Conservation (phyloP, 1,284 basidiomycete genomes). For the Moesziomyces sp. region DNA sequence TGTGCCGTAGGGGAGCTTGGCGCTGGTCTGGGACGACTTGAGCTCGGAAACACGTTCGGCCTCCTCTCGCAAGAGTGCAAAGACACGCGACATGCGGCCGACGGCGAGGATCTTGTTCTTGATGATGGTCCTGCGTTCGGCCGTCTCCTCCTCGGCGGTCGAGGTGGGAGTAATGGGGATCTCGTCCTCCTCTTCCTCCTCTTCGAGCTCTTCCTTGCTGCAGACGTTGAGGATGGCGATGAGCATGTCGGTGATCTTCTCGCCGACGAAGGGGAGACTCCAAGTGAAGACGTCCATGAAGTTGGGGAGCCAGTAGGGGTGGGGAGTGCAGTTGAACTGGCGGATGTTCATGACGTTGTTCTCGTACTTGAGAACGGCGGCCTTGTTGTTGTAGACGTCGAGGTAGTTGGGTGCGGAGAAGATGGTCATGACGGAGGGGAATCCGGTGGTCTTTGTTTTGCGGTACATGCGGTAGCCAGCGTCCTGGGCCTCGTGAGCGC, state of each 20-base stretch:
- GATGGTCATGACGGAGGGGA: constrained; percentile 94
- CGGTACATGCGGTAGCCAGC: constrained; percentile 93
- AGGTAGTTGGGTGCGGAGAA: constrained; percentile 94
- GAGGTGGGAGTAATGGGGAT: constrained; percentile 44
- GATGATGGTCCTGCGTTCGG: constrained; percentile 83
- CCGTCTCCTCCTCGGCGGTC: constrained; percentile 71
- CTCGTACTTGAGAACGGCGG: constrained; percentile 94
- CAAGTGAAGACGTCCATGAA: constrained; percentile 99
- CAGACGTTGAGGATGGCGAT: constrained; percentile 93
- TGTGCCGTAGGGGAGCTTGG: constrained; percentile 83
- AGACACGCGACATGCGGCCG: constrained; percentile 94
- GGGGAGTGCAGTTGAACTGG: constrained; percentile 94
- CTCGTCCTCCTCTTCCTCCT: constrained; percentile 77
- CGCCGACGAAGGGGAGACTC: constrained; percentile 97
- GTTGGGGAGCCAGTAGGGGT: constrained; percentile 96
- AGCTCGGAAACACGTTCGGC: constrained; percentile 97
- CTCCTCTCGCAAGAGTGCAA: constrained; percentile 97
- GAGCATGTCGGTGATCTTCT: constrained; percentile 97
- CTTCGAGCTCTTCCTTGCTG: constrained; percentile 92
- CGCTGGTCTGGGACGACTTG: constrained; percentile 85
- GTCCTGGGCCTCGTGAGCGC: constrained; percentile 94
- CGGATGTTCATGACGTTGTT: constrained; percentile 94
- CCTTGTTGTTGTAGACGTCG: constrained; percentile 96
- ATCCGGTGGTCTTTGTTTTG: constrained; percentile 89
- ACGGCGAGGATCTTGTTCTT: constrained; percentile 99